A percentile compares a stretch with the other conserved stretches of the same genome.
These are phyloP conservation scores for Seiridium unicorne DNA, from an alignment of 2,329 filamentous ascomycete species.

Conservation along the genomic window DNA sequence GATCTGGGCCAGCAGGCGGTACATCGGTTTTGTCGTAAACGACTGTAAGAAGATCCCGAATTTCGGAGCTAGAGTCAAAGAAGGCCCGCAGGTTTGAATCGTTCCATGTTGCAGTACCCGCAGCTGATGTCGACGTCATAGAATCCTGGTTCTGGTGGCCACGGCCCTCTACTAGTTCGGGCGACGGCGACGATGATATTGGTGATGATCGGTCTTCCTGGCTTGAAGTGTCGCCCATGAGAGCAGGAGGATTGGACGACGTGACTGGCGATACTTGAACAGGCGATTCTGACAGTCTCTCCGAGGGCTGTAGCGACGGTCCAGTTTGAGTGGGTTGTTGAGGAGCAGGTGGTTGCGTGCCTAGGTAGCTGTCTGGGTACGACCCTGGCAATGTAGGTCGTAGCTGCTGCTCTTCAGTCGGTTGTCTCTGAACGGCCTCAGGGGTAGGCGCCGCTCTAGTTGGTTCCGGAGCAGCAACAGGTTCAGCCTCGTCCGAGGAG, in stretches of 20 bases:
- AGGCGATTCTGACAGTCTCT: conserved; percentile 66
- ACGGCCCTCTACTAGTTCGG: conserved; percentile 52
- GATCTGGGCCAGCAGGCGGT: conserved; percentile 74
- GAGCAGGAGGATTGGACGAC: conserved; percentile 57
- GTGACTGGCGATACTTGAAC: conserved; percentile 60
- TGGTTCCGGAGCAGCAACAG: conserved; percentile 17
- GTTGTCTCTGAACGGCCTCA: conserved; percentile 14
- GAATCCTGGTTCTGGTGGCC: conserved; percentile 44
- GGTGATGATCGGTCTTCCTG: conserved; percentile 65
- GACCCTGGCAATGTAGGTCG: conserved; percentile 37
- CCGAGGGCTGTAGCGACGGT: conserved; percentile 23
- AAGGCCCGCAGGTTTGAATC: conserved; percentile 84
- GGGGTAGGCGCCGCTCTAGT: not conserved
- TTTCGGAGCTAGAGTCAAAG: conserved; percentile 84
- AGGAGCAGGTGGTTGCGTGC: conserved; percentile 25
- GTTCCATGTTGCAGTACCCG: conserved; percentile 72
- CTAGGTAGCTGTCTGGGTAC: conserved; percentile 39
- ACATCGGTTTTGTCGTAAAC: conserved; percentile 91
- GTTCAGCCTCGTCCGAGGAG: conserved; percentile 47
- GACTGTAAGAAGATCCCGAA: conserved; percentile 85
- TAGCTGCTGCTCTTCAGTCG: conserved; percentile 20
- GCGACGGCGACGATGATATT: conserved; percentile 59
- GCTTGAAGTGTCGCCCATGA: conserved; percentile 70
- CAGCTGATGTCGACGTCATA: conserved; percentile 53
- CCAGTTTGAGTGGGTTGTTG: conserved; percentile 30